Evolutionary conservation across 202 grass and related monocot species (phyloP).

Genomic region (Elaeis oleifera): DNA sequence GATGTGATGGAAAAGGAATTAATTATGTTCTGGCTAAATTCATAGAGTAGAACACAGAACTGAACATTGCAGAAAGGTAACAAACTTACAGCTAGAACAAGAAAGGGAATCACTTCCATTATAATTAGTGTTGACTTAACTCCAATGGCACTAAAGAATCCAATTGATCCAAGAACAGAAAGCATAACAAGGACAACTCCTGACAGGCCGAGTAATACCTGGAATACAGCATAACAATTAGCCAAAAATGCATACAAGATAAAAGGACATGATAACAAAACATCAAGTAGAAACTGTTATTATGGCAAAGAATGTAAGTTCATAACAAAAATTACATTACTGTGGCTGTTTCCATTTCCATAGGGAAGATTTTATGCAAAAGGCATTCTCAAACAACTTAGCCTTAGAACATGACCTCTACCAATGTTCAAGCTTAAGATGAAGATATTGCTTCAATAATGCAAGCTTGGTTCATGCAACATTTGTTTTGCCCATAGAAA

Average conservation of each 20-base stretch:
- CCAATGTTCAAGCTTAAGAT: too few relatives aligned
- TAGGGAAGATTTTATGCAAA: too few relatives aligned
- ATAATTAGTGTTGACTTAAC: conserved; percentile 97
- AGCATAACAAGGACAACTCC: conserved; percentile 91
- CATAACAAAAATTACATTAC: too few relatives aligned
- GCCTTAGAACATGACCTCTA: too few relatives aligned
- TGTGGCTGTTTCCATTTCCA: too few relatives aligned
- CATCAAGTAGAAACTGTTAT: neutral
- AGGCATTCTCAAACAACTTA: too few relatives aligned
- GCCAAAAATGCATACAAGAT: neutral
- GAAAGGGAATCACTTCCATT: conserved; percentile 99
- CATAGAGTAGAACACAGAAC: neutral
- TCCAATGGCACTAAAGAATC: conserved; percentile 84
- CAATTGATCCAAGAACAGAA: conserved; percentile 88
- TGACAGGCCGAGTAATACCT: conserved; percentile 86
- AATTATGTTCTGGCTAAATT: too few relatives aligned
- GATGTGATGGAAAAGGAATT: too few relatives aligned
- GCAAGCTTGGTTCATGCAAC: too few relatives aligned
- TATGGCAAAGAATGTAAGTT: too few relatives aligned
- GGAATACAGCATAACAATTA: conserved; percentile 35
- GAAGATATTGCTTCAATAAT: too few relatives aligned
- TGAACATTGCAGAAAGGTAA: conserved; percentile 14
- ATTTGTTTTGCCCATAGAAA: too few relatives aligned
- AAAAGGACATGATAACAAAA: neutral
- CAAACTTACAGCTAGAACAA: conserved; percentile 90